These are phyloP conservation scores for Scedosporium boydii DNA, from an alignment of 2,329 filamentous ascomycete species.

Conservation along the genomic window DNA sequence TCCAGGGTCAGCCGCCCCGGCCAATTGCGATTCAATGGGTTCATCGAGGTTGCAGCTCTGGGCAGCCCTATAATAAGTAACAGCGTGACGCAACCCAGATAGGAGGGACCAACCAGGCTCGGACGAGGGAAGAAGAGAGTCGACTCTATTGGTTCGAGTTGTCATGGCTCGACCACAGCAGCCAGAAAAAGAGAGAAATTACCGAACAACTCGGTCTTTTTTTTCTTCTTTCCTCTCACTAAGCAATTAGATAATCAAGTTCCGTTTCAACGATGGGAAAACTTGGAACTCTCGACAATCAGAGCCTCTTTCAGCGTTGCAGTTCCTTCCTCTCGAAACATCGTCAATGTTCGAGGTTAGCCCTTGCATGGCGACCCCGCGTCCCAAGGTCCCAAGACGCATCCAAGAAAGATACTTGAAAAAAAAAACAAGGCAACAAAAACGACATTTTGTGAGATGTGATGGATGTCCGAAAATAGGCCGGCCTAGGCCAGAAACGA, in stretches of 20 bases:
- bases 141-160: too few species aligned
- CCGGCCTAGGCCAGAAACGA: not conserved
- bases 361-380: too few species aligned
- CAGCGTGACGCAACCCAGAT: not conserved
- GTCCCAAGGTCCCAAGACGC: too few species aligned
- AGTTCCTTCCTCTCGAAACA: not conserved
- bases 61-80: not conserved
- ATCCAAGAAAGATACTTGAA: not conserved
- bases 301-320: not conserved
- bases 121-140: not conserved
- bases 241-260: not conserved
- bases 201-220: not conserved
- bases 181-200: not conserved
- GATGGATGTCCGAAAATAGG: not conserved
- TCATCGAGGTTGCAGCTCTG: not conserved
- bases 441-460: not conserved
- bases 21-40: not conserved
- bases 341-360: not conserved
- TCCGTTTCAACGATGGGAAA: too few species aligned
- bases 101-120: not conserved
- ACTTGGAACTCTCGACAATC: not conserved
- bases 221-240: not conserved
- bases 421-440: not conserved
- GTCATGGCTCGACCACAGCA: too few species aligned
- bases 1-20: not conserved